These are phyloP conservation scores for Ilyonectria destructans DNA, from an alignment of 2,329 filamentous ascomycete genomes.

Conservation along the genomic window DNA sequence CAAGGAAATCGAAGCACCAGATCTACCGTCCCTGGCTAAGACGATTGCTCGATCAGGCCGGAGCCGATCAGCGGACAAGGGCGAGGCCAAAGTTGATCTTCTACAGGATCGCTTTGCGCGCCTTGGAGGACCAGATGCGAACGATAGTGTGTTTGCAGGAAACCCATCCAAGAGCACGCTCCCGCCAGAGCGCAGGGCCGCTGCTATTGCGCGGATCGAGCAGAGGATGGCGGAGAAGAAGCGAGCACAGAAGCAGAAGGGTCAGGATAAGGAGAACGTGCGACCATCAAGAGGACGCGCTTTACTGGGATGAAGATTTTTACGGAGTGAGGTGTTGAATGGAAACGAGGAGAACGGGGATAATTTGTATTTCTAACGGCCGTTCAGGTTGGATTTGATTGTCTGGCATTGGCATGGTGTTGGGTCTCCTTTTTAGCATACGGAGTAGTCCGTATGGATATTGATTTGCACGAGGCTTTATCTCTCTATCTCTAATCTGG, in stretches of 20 bases:
- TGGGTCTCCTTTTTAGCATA: conserved; percentile 34
- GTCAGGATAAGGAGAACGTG: conserved; percentile 69
- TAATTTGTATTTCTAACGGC: conserved; percentile 21
- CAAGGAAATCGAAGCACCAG: conserved; percentile 46
- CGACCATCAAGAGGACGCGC: conserved; percentile 51
- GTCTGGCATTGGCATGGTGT: conserved; percentile 46
- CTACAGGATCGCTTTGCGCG: conserved; percentile 63
- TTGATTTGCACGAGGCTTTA: conserved; percentile 44
- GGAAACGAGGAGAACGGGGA: conserved; percentile 30
- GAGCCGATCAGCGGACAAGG: conserved; percentile 39
- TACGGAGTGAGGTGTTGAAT: conserved; percentile 40
- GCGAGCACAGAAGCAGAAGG: conserved; percentile 53
- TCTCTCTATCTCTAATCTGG: conserved; percentile 21
- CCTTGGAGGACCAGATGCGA: conserved; percentile 59
- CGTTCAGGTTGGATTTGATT: conserved; percentile 22
- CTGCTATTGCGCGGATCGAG: conserved; percentile 70
- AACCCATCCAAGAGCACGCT: conserved; percentile 62
- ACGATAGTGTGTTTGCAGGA: conserved; percentile 53
- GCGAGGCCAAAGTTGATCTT: conserved; percentile 61
- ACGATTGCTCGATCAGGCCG: conserved; percentile 41
- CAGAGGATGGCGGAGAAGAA: conserved; percentile 68
- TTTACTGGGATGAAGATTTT: conserved; percentile 17
- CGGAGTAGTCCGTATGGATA: conserved; percentile 30
- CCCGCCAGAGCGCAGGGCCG: conserved; percentile 67
- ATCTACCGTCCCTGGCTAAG: conserved; percentile 49